Evolutionary conservation across 2,329 filamentous ascomycete species (phyloP).

Genomic region (Sphaerostilbella broomeana): DNA sequence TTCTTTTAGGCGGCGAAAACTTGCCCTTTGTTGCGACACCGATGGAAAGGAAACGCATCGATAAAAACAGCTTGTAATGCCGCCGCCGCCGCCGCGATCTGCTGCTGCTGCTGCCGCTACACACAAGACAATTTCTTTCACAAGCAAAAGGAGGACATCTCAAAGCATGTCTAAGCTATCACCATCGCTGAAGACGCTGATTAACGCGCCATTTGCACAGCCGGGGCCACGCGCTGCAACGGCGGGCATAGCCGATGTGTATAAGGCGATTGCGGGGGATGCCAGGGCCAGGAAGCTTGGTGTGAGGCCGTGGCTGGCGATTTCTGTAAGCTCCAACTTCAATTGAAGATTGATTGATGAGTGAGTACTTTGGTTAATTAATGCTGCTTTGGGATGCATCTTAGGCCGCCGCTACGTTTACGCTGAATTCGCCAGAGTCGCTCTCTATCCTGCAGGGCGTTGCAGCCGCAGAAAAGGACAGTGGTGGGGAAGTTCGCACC

Average conservation of each 20-base stretch:
- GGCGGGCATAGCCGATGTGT: slow-evolving; percentile 55
- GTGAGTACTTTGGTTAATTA: neutral
- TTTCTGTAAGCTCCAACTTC: slow-evolving; percentile 44
- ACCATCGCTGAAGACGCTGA: slow-evolving; percentile 62
- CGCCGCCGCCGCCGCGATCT: no score
- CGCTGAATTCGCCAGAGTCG: slow-evolving; percentile 77
- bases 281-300: slow-evolving; percentile 58
- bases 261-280: slow-evolving; percentile 56
- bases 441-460: slow-evolving; percentile 56
- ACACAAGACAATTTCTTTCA: no score
- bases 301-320: slow-evolving; percentile 56
- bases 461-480: slow-evolving; percentile 26
- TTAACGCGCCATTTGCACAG: slow-evolving; percentile 61
- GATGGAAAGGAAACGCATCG: no score
- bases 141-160: neutral
- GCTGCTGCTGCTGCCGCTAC: no score
- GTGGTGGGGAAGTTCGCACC: slow-evolving; percentile 33
- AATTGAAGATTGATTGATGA: neutral
- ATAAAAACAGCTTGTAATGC: no score
- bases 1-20: no score
- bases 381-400: neutral
- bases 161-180: slow-evolving; percentile 66
- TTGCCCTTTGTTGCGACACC: no score
- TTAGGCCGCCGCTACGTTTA: slow-evolving; percentile 74
- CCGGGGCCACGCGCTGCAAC: slow-evolving; percentile 61